A percentile compares a stretch with the other conserved stretches of the same genome.
Evolutionary conservation across 2,329 filamentous ascomycete genomes (phyloP).

Genomic region (Aspergillus calidoustus): DNA sequence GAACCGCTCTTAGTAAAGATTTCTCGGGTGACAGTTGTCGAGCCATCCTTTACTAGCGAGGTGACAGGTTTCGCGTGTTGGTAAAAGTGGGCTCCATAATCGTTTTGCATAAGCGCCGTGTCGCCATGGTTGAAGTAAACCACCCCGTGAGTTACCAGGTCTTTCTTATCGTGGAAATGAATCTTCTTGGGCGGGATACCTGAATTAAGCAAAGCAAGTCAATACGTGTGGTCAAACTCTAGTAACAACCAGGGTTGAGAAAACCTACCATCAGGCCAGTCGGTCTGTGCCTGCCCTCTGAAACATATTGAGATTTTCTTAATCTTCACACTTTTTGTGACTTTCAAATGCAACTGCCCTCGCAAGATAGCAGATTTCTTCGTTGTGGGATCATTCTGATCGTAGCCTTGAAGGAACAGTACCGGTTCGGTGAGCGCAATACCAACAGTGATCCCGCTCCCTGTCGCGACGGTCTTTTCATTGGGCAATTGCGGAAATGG

Average conservation of each 20-base stretch:
- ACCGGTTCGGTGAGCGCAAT: conserved; percentile 54
- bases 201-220: conserved; percentile 31
- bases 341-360: conserved; percentile 78
- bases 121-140: conserved; percentile 80
- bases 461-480: conserved; percentile 54
- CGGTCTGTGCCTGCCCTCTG: conserved; percentile 80
- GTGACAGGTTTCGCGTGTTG: conserved; percentile 53
- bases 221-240: neutral
- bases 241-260: neutral
- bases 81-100: conserved; percentile 67
- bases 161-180: conserved; percentile 82
- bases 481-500: conserved; percentile 45
- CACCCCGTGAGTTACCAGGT: conserved; percentile 82
- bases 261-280: conserved; percentile 82
- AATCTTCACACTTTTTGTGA: conserved; percentile 90
- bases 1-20: conserved; percentile 46
- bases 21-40: conserved; percentile 39
- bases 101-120: conserved; percentile 55
- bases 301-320: conserved; percentile 89
- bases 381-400: conserved; percentile 56
- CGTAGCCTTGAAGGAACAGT: conserved; percentile 54
- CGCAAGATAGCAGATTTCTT: conserved; percentile 80
- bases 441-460: conserved; percentile 53
- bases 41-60: conserved; percentile 35
- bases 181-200: conserved; percentile 86